Evolutionary conservation across 1,284 basidiomycete species (phyloP).

Genomic region (Ceratobasidium sp.): DNA sequence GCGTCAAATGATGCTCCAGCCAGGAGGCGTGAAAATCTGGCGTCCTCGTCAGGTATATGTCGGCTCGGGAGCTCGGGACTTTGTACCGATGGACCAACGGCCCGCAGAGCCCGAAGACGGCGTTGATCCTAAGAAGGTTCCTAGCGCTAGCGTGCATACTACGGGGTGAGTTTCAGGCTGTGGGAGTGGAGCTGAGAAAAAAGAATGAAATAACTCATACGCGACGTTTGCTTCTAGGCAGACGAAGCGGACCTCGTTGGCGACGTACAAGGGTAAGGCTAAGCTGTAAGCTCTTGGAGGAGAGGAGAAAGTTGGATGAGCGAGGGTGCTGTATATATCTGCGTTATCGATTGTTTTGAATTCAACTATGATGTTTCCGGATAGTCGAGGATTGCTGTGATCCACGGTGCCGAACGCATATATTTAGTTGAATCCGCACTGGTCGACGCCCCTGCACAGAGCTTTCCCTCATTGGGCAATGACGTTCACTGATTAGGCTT

Average conservation of each 20-base stretch:
- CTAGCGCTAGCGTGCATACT: constrained; percentile 72
- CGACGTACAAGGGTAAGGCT: constrained; percentile 74
- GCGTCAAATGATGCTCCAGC: constrained; percentile 91
- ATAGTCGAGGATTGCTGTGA: neutral
- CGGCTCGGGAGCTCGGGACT: constrained; percentile 78
- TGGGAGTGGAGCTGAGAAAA: constrained; percentile 48
- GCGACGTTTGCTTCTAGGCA: constrained; percentile 64
- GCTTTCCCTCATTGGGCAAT: constrained; percentile 1
- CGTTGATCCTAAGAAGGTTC: constrained; percentile 63
- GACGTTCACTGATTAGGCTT: constrained; percentile 29
- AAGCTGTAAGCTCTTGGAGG: constrained; percentile 62
- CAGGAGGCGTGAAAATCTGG: constrained; percentile 92
- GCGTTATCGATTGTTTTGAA: constrained; percentile 5
- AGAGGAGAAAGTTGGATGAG: constrained; percentile 12
- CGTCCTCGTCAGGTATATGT: constrained; percentile 87
- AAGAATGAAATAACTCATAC: too few species aligned
- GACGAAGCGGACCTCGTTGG: constrained; percentile 80
- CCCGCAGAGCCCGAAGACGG: constrained; percentile 63
- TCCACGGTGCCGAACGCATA: constrained; percentile 13
- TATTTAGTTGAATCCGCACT: constrained; percentile 53
- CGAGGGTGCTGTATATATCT: constrained; percentile 14
- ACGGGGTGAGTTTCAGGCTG: constrained; percentile 74
- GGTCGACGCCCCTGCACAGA: constrained; percentile 9
- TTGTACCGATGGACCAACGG: constrained; percentile 74
- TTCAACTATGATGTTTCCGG: neutral